A percentile compares a stretch with the other conserved stretches of the same genome.
Conservation (phyloP, 805 yeast genomes). For the Myxozyma sirexii region DNA sequence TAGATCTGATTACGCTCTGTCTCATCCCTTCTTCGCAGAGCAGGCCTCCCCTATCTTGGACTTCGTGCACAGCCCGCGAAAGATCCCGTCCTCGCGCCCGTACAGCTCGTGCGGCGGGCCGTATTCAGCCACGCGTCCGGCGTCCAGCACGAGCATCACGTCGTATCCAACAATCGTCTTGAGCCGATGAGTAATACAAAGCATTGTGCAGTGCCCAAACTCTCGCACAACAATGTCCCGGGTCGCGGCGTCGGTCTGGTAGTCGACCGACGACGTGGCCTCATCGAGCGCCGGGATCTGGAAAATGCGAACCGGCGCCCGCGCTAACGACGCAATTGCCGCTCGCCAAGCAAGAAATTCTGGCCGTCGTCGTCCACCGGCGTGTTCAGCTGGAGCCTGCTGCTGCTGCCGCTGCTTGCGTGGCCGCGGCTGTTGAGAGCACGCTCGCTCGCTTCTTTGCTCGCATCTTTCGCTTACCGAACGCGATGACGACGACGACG, state of each 20-base stretch:
- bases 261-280: slow-evolving; percentile 77
- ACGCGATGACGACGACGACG: too few species aligned
- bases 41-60: slow-evolving; percentile 50
- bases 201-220: slow-evolving; percentile 63
- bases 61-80: slow-evolving; percentile 54
- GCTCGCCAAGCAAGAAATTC: slow-evolving; percentile 72
- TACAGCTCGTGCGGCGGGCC: slow-evolving; percentile 62
- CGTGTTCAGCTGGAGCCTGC: slow-evolving; percentile 64
- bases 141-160: slow-evolving; percentile 77
- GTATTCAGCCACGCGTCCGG: slow-evolving; percentile 73
- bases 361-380: slow-evolving; percentile 68
- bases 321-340: slow-evolving; percentile 68
- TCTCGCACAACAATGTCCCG: slow-evolving; percentile 62
- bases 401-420: slow-evolving; percentile 22
- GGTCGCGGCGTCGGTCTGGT: slow-evolving; percentile 67
- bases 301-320: slow-evolving; percentile 67
- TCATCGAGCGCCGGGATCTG: slow-evolving; percentile 70
- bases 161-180: slow-evolving; percentile 74
- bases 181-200: slow-evolving; percentile 77
- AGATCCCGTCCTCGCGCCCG: slow-evolving; percentile 47
- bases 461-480: neutral
- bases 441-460: neutral
- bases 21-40: neutral
- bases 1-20: too few species aligned
- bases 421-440: neutral